A percentile compares a stretch with the other conserved stretches of the same genome.
phyloP scores from a whole-genome alignment of 495 filamentous ascomycete species.

The Neurospora discreta region DNA sequence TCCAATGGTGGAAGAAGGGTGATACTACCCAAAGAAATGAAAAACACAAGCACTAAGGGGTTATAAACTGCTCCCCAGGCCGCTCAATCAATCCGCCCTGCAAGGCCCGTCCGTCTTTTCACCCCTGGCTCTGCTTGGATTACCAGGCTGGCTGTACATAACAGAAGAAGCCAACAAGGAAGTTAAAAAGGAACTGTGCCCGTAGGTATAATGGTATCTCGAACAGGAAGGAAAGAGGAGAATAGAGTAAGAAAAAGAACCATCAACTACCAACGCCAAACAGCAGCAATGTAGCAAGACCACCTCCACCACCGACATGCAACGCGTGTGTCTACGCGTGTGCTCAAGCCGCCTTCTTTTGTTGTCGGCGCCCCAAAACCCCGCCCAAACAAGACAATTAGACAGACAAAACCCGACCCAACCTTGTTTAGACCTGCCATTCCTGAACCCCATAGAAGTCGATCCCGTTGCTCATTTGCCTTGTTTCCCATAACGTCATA shows the following conservation, averaged over 20 bases:
- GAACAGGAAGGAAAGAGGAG: constrained; percentile 2
- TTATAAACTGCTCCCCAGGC: background rate
- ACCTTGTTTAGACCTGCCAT: background rate
- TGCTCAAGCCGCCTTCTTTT: background rate
- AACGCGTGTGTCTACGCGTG: background rate
- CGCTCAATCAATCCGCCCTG: background rate
- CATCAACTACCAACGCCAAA: constrained; percentile 9
- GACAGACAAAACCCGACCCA: background rate
- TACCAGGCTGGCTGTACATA: background rate
- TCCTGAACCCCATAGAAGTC: background rate
- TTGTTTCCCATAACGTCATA: background rate
- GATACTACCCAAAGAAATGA: background rate
- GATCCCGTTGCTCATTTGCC: background rate
- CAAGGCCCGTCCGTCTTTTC: background rate
- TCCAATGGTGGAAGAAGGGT: background rate
- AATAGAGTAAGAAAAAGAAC: background rate
- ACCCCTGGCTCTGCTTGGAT: background rate
- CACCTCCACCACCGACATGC: background rate
- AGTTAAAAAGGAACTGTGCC: constrained; percentile 3
- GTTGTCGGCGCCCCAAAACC: background rate
- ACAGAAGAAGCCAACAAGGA: background rate
- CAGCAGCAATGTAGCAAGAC: constrained; percentile 4
- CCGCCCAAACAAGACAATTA: background rate
- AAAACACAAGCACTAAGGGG: background rate
- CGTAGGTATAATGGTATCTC: constrained; percentile 19